These are phyloP conservation scores for Tylopilus sp. DNA, from an alignment of 1,284 basidiomycete species.

Conservation along the genomic window DNA sequence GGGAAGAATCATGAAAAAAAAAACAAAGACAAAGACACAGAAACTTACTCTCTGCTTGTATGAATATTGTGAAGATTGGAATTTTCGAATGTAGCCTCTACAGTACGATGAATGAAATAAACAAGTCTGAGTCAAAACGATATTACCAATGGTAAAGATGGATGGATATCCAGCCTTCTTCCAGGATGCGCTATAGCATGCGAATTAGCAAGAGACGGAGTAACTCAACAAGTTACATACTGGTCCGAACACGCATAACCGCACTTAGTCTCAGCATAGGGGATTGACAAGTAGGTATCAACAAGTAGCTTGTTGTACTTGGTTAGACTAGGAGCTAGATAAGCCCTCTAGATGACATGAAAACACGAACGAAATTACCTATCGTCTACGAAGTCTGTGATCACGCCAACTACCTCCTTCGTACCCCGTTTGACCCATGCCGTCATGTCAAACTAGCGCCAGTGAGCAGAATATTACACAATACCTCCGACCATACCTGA, in stretches of 20 bases:
- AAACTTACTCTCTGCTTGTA: slow-evolving; percentile 67
- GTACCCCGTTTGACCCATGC: slow-evolving; percentile 95
- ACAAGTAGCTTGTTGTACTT: slow-evolving; percentile 76
- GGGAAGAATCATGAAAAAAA: slow-evolving; percentile 21
- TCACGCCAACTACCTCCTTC: slow-evolving; percentile 83
- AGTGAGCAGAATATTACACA: slow-evolving; percentile 2
- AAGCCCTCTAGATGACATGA: not conserved
- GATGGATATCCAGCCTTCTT: slow-evolving; percentile 80
- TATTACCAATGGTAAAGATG: slow-evolving; percentile 77
- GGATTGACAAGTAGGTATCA: slow-evolving; percentile 74
- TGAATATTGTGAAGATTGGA: slow-evolving; percentile 79
- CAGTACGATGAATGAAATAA: slow-evolving; percentile 9
- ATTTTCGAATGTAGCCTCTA: slow-evolving; percentile 71
- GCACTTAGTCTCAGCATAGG: slow-evolving; percentile 78
- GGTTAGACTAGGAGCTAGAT: slow-evolving; percentile 54
- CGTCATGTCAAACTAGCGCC: slow-evolving; percentile 82
- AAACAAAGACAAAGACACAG: slow-evolving; percentile 6
- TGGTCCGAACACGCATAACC: slow-evolving; percentile 96
- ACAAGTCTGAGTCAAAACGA: slow-evolving; percentile 13
- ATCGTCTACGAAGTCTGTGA: slow-evolving; percentile 82
- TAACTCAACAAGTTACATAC: slow-evolving; percentile 39
- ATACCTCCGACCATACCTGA: slow-evolving; percentile 48
- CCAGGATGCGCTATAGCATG: slow-evolving; percentile 69
- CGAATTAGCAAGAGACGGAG: slow-evolving; percentile 28
- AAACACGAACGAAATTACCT: slow-evolving; percentile 35